A percentile compares a stretch with the other conserved stretches of the same genome.
phyloP scores from a whole-genome alignment of 139 green algal species.

The Picochlorum sp. region DNA sequence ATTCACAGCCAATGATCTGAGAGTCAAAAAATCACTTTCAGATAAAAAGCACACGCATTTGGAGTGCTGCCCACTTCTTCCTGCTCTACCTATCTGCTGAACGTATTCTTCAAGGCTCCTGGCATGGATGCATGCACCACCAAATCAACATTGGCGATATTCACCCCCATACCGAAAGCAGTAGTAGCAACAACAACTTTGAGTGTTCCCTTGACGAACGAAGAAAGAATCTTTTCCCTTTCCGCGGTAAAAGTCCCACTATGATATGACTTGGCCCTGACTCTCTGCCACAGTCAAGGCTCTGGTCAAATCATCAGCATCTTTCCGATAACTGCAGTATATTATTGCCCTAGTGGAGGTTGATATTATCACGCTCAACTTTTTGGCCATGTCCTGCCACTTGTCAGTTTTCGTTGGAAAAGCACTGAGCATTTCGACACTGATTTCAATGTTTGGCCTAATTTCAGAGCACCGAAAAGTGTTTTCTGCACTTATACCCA shows the following conservation, averaged over 20 bases:
- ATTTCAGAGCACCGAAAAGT: conserved; percentile 53
- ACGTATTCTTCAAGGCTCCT: conserved; percentile 82
- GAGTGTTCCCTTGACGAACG: conserved; percentile 44
- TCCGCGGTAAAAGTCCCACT: conserved; percentile 36
- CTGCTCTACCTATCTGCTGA: conserved; percentile 71
- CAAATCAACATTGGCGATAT: conserved; percentile 41
- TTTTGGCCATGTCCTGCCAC: not conserved
- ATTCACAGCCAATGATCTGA: conserved; percentile 44
- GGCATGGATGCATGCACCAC: conserved; percentile 70
- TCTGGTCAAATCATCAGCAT: conserved; percentile 54
- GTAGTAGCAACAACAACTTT: conserved; percentile 64
- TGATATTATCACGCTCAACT: conserved; percentile 18
- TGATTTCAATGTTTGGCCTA: conserved; percentile 66
- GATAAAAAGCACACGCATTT: conserved; percentile 56
- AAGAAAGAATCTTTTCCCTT: conserved; percentile 38
- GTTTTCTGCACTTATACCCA: conserved; percentile 32
- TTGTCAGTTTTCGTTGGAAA: not conserved
- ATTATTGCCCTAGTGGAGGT: conserved; percentile 48
- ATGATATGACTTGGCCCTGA: conserved; percentile 62
- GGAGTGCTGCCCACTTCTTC: conserved; percentile 49
- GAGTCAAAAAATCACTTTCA: conserved; percentile 47
- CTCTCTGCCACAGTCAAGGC: conserved; percentile 39
- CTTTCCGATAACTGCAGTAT: conserved; percentile 61
- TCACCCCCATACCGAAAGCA: conserved; percentile 72
- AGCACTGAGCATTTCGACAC: conserved; percentile 22